Percentiles rank a stretch among this genome's conserved stretches.
phyloP scores from a whole-genome alignment of 768 basidiomycete genomes.

The Hypholoma sublateritium region DNA sequence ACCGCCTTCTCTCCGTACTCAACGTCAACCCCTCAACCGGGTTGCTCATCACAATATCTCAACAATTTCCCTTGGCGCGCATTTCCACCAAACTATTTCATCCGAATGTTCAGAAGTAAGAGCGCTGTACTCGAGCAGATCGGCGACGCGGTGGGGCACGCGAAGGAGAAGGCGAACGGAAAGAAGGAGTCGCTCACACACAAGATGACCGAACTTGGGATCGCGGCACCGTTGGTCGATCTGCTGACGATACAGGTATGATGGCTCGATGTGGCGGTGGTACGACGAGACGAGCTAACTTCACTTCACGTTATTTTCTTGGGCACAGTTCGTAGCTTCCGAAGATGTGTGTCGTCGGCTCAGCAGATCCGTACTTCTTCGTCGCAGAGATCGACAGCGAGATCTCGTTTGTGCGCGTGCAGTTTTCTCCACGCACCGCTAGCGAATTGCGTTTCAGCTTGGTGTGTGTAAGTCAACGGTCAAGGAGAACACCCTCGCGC shows the following conservation, averaged over 20 bases:
- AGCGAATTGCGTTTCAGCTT: neutral
- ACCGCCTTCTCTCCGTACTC: too few relatives aligned
- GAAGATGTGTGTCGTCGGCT: slow-evolving; percentile 64
- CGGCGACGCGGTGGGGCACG: slow-evolving; percentile 21
- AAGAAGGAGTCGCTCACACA: slow-evolving; percentile 29
- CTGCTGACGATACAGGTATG: slow-evolving; percentile 55
- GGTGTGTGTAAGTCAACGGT: slow-evolving; percentile 59
- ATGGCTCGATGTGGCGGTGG: neutral
- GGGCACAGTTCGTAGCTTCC: slow-evolving; percentile 67
- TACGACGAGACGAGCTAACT: neutral
- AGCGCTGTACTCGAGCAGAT: slow-evolving; percentile 31
- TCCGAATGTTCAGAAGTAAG: too few relatives aligned
- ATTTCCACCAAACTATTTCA: too few relatives aligned
- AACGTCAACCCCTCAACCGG: too few relatives aligned
- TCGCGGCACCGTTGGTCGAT: slow-evolving; percentile 49
- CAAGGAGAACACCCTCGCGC: slow-evolving; percentile 50
- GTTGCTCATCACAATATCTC: too few relatives aligned
- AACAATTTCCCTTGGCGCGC: too few relatives aligned
- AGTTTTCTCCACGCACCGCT: neutral
- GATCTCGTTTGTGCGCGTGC: slow-evolving; percentile 61
- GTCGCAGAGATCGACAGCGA: slow-evolving; percentile 63
- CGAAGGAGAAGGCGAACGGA: slow-evolving; percentile 31
- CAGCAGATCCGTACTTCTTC: slow-evolving; percentile 74
- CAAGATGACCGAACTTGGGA: slow-evolving; percentile 29
- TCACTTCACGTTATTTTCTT: neutral